Evolutionary conservation across 2,329 filamentous ascomycete species (phyloP), one percentile per base, ranked within the genome.

Genomic region (Dactylellina parvicollis): DNA sequence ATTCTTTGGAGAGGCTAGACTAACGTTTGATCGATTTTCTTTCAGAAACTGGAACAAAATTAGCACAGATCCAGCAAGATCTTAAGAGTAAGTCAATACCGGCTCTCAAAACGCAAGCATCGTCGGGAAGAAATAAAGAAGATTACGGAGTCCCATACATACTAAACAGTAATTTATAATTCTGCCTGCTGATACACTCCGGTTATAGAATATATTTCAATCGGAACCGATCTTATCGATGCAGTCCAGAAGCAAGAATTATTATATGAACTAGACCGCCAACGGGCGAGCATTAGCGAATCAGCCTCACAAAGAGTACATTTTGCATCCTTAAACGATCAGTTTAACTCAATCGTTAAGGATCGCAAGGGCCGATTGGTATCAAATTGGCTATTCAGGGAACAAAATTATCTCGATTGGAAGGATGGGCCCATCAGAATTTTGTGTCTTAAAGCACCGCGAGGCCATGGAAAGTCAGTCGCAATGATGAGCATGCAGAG

Each of bases 391-490:
- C 26, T 64, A 7, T 55, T 54, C 14, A 30, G 34, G 12, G 47
- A 64, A 12, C n/a, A 26, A 10, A 18, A 9, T 7, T 64, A 64
- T n/a, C n/a, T 16, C 8, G 16, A 34, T 14, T 64, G 60, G 60
- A 54, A n/a, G 12, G 22, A 5, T 14, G 24, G 20, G 7, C 14
- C 20, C 8, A 40, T 40, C 9, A 59, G 22, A n/a, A 14, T n/a
- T 9, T 5, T 14, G 34, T 38, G 12, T n/a, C 4, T 7, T 8
- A 57, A 20, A 28, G 61, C 18, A 8, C 62, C 62, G 16, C 62
- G 62, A 2, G 62, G 62, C 2, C 42, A 67, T 24, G 62, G 62
- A 1, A 67, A 67, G 14, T 67, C 62, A n/a, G 62, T 59, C 5
- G 44, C 62, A 3, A 67, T 67, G 62, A 59, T 32, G 44, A 67